phyloP scores from a whole-genome alignment of 805 yeast genomes.

The Cyberlindnera xylosilytica region DNA sequence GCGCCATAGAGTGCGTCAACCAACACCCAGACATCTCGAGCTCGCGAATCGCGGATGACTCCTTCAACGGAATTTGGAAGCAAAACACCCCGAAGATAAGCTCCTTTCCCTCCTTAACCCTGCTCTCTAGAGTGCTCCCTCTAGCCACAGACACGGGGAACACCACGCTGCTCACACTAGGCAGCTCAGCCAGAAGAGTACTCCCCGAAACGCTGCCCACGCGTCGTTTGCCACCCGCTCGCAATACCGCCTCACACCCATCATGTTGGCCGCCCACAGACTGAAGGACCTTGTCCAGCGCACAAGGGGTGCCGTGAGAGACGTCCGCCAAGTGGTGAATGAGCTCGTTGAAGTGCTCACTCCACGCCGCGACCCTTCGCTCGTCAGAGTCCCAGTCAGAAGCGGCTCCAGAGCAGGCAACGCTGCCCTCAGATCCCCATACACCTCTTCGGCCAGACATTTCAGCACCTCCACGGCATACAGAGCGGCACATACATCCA shows the following conservation, averaged over 20 bases:
- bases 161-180: no score
- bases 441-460: slow-evolving; percentile 22
- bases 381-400: slow-evolving; percentile 41
- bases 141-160: background rate
- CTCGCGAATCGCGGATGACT: background rate
- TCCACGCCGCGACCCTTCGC: slow-evolving; percentile 34
- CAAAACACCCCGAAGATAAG: background rate
- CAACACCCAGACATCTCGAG: slow-evolving; percentile 1
- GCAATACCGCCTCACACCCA: background rate
- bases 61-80: no score
- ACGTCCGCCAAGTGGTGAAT: slow-evolving; percentile 44
- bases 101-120: background rate
- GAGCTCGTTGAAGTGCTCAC: slow-evolving; percentile 37
- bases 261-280: slow-evolving; percentile 31
- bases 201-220: no score
- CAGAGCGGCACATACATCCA: slow-evolving; percentile 10
- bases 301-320: slow-evolving; percentile 44
- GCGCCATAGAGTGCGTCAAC: slow-evolving; percentile 1
- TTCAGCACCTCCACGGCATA: slow-evolving; percentile 22
- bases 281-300: slow-evolving; percentile 44
- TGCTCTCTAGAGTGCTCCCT: background rate
- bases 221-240: background rate
- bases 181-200: no score
- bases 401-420: slow-evolving; percentile 8
- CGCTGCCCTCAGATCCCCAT: slow-evolving; percentile 17